Base-by-base conservation (phyloP, 148 eudicot species). In the Bassia scoparia region DNA sequence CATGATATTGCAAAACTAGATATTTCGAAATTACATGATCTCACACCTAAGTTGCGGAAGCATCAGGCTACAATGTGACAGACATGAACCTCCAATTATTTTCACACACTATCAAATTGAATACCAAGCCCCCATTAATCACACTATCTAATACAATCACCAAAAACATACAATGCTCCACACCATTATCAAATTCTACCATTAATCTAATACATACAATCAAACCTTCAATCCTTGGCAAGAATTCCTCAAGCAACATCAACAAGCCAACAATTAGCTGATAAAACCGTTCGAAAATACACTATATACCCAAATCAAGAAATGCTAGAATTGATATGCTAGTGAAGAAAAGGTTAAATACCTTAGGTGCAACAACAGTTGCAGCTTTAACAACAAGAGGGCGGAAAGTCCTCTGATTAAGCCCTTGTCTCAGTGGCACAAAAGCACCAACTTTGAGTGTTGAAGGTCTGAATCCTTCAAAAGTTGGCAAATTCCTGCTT, bases 311-410 rank as follows among this genome's bases (percentile, higher is more conserved):
- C 24, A 37, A 37, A 37, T 2, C 38, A 9, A 4, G 2, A 63
- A 7, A 18, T 3, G 29, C 69, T 6, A 30, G 50, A 38, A 30
- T 1, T 33, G 15, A 67, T 0, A 48, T 49, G 14, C 52, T 41
- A 20, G 12, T 43, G 20, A 67, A 9, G 20, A 20, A 18, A 72
- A 56, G 58, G 44, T 0, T 23, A 15, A 60, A 63, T 75, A 90
- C 98, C 95, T 89, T 93, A 5, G 97, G 95, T 7, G 98, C 88
- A 85, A 93, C 92, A 76, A 80, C 84, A 72, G 94, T 90, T 33
- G 95, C 94, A 67, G 97, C 94, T 83, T 86, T 93, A 76, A 93
- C 94, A 75, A 84, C 82, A 73, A 90, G 85, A 43, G 89, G 84
- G 61, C 85, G 83, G 68, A 83, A 86, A 13, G 78, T 78, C 83